Evolutionary conservation across 2,329 filamentous ascomycete species (phyloP).

Genomic region (Ophiostoma sp.): DNA sequence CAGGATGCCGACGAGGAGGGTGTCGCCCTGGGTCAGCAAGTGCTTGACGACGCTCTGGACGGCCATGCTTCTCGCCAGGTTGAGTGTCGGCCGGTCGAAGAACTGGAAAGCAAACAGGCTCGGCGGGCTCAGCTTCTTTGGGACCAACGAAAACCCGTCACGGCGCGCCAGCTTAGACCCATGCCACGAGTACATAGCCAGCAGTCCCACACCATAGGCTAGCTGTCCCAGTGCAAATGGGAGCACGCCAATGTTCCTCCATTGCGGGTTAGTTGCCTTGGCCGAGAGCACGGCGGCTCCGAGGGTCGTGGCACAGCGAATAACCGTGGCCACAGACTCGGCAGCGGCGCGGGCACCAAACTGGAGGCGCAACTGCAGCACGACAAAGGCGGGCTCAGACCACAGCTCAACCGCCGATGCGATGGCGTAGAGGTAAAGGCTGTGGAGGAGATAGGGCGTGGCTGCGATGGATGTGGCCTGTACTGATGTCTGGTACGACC

Average conservation of each 20-base stretch:
- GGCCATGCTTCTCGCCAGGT: slow-evolving; percentile 75
- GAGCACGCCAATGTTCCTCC: slow-evolving; percentile 63
- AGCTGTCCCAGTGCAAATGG: slow-evolving; percentile 88
- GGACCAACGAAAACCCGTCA: slow-evolving; percentile 65
- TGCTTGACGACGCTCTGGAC: slow-evolving; percentile 88
- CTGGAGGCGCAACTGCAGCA: slow-evolving; percentile 73
- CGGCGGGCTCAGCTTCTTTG: slow-evolving; percentile 36
- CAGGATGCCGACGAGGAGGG: slow-evolving; percentile 74
- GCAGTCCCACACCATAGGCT: slow-evolving; percentile 63
- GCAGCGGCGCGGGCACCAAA: slow-evolving; percentile 76
- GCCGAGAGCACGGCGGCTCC: slow-evolving; percentile 54
- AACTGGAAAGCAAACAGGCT: slow-evolving; percentile 53
- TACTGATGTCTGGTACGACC: slow-evolving; percentile 58
- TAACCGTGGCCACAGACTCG: slow-evolving; percentile 75
- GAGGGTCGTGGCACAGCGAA: slow-evolving; percentile 72
- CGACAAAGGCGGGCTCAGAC: slow-evolving; percentile 82
- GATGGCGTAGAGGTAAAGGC: slow-evolving; percentile 51
- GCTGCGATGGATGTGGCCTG: slow-evolving; percentile 39
- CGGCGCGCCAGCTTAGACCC: slow-evolving; percentile 51
- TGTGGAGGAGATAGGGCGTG: slow-evolving; percentile 58
- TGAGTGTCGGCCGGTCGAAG: slow-evolving; percentile 66
- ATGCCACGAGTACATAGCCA: slow-evolving; percentile 63
- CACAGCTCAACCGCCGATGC: slow-evolving; percentile 67
- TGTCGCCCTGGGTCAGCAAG: slow-evolving; percentile 88
- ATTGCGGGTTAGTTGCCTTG: not conserved